Evolutionary conservation across 1,139 yeast species (phyloP), one percentile per base, ranked within the genome.

Genomic region (Lodderomyces orthopsilosis): DNA sequence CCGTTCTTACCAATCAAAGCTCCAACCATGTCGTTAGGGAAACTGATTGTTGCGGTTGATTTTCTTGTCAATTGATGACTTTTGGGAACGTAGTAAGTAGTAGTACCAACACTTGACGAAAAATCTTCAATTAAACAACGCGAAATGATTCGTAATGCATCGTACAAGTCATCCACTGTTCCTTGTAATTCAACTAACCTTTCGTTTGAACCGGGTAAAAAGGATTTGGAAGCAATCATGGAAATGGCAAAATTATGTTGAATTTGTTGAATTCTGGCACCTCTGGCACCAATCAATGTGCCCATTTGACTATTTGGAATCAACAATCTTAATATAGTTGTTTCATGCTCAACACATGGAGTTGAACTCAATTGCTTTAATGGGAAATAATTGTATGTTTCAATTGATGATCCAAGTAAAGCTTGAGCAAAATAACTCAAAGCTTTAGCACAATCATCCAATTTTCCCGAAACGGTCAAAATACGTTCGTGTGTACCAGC

Each of bases 231-330:
- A 10, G 95, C 96, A 46, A 87, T 90, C 81, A 90, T 85, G 57
- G 88, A 83, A 42, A 89, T 88, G 47, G 77, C 72, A 60, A 72
- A 83, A 38, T 68, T 69, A 46, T 81, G 83, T 66, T 89, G 96
- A 50, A 90, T 79, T 45, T 83, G 77, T 67, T 88, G 91, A 59
- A 90, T 90, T 62, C 93, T 78, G 28, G 75, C 70, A 41, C 97
- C 97, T 53, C 79, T 87, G 46, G 87, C 81, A 41, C 97, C 97
- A 61, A 90, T 90, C 44, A 90, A 78, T 9, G 95, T 83, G 37
- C 97, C 96, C 82, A 90, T 84, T 64, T 89, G 96, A 48, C 84
- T 76, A 65, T 90, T 90, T 39, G 96, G 91, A 48, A 90, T 75
- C 49, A 91, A 70, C 42, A 90, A 69, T 57, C 96, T 76, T 54